Conservation (phyloP, 805 yeast species). For the Hanseniaspora vineae region DNA sequence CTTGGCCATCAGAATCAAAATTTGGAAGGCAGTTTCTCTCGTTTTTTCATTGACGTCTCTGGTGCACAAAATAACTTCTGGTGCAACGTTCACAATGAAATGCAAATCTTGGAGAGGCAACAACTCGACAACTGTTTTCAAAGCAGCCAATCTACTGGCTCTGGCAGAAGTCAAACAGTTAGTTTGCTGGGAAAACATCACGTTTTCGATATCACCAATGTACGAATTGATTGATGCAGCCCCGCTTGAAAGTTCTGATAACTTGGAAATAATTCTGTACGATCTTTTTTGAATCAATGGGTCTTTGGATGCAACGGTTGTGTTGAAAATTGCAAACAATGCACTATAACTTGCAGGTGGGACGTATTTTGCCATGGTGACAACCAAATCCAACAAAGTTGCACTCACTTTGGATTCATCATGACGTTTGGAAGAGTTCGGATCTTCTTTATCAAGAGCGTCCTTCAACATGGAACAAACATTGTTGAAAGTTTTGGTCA, state of each 20-base stretch:
- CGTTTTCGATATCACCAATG: conserved; percentile 44
- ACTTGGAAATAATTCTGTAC: conserved; percentile 59
- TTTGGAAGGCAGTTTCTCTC: conserved; percentile 64
- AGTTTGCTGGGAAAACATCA: conserved; percentile 45
- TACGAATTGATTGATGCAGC: conserved; percentile 37
- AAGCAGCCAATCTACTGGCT: conserved; percentile 62
- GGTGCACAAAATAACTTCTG: conserved; percentile 82
- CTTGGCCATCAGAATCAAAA: conserved; percentile 68
- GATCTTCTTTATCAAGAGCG: conserved; percentile 50
- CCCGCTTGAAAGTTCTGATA: conserved; percentile 62
- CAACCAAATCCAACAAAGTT: conserved; percentile 85
- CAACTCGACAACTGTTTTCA: conserved; percentile 44
- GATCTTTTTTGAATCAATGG: conserved; percentile 79
- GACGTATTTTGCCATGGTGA: conserved; percentile 74
- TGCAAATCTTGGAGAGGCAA: conserved; percentile 54
- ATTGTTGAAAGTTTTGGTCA: conserved; percentile 68
- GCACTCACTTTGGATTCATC: conserved; percentile 44
- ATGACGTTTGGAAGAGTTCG: conserved; percentile 19
- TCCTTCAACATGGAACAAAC: conserved; percentile 68
- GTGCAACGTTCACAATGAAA: conserved; percentile 69
- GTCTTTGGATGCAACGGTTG: conserved; percentile 45
- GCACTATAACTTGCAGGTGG: conserved; percentile 61
- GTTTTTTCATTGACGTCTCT: conserved; percentile 90
- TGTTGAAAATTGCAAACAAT: conserved; percentile 62
- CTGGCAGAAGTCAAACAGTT: conserved; percentile 61